Percentiles rank a stretch among this genome's conserved stretches.
phyloP scores from a whole-genome alignment of 495 filamentous ascomycete genomes.

The Penicillium steckii region DNA sequence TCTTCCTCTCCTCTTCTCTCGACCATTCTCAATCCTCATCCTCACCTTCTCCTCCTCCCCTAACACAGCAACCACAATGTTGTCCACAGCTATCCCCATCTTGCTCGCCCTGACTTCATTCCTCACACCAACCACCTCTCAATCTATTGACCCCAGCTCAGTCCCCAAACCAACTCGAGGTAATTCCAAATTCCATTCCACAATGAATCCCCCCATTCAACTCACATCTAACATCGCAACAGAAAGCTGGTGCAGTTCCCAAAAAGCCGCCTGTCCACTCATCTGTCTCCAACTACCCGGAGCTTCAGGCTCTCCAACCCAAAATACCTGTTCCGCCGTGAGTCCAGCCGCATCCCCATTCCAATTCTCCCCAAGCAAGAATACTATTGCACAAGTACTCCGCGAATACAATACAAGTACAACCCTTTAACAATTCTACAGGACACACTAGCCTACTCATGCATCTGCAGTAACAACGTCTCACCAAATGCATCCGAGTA shows the following conservation, averaged over 20 bases:
- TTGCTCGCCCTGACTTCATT: slow-evolving; percentile 29
- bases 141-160: slow-evolving; percentile 59
- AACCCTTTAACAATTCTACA: slow-evolving; percentile 33
- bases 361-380: too few species aligned
- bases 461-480: slow-evolving; percentile 70
- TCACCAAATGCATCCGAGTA: slow-evolving; percentile 79
- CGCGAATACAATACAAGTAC: too few species aligned
- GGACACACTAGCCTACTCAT: slow-evolving; percentile 66
- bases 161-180: slow-evolving; percentile 50
- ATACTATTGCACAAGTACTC: too few species aligned
- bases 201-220: background rate
- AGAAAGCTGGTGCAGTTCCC: slow-evolving; percentile 70
- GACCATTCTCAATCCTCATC: background rate
- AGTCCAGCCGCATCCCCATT: slow-evolving; percentile 24
- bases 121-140: slow-evolving; percentile 36
- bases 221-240: background rate
- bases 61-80: slow-evolving; percentile 18
- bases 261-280: slow-evolving; percentile 68
- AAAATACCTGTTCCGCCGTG: slow-evolving; percentile 74
- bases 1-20: background rate
- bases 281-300: slow-evolving; percentile 71
- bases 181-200: too few species aligned
- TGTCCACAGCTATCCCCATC: slow-evolving; percentile 15
- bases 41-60: background rate
- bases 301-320: slow-evolving; percentile 44